Evolutionary conservation across 768 basidiomycete species (phyloP), one percentile per base, ranked within the genome.

Genomic region (Favolaschia claudopus): DNA sequence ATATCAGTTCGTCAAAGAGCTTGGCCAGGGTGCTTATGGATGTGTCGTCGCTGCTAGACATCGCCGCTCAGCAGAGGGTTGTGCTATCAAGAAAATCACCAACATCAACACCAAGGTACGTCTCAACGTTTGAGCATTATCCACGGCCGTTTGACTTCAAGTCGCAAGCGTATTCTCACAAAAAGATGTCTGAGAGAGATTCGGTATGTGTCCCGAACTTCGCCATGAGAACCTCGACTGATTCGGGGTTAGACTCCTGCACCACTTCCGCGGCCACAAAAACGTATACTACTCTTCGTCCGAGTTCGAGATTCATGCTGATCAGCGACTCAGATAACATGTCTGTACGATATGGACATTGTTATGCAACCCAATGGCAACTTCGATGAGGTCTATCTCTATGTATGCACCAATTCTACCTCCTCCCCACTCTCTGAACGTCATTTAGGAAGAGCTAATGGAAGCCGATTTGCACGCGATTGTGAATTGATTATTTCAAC

Each of bases 401-500:
- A 95, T 67, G 92, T 93, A 63, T 63, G 89, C 78, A 36, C 14
- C 55, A 42, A 24, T 52, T 33, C 22, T 32, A 44, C 17, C 50
- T 27, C n/a, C 15, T 39, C 28, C 37, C 24, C 38, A 39, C 17
- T 47, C 54, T 32, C 59, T 55, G 8, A 33, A 54, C 55, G 33
- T 48, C 15, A 44, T 66, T 42, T 75, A 99, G 92, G 96, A 99
- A 79, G 97, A 99, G 74, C 87, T 99, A 66, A 99, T 99, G 97
- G 97, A 99, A 73, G 97, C 97, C 53, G 97, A 99, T 85, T 83
- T 99, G 19, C 97, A 99, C 69, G 97, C 97, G 19, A 99, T 99
- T 74, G 95, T 96, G 67, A 75, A 86, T 70, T 20, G 33, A 32
- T 38, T 38, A 14, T 19, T 33, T 8, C 22, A 6, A 34, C 27